These are phyloP conservation scores for Nakazawaea ernobii DNA, from an alignment of 805 yeast genomes.

Conservation along the genomic window DNA sequence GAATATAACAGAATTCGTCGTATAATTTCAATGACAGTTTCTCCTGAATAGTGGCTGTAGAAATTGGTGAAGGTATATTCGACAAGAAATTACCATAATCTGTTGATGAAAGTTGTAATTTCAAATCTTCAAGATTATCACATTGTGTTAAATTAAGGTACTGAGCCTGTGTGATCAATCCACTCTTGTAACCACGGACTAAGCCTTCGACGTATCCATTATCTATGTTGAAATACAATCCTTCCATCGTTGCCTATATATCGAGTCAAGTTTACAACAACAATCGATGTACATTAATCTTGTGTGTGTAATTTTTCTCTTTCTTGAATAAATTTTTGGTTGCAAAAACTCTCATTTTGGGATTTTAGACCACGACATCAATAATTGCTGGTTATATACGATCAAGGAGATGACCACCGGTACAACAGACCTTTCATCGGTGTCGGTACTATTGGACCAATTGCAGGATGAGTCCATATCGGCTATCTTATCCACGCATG, in stretches of 20 bases:
- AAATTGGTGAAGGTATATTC: constrained; percentile 73
- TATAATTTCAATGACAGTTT: constrained; percentile 68
- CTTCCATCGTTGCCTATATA: constrained; percentile 64
- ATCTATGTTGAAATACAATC: constrained; percentile 84
- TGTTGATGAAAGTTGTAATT: constrained; percentile 89
- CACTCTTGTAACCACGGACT: constrained; percentile 89
- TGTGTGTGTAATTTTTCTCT: not conserved
- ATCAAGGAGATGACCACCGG: not conserved
- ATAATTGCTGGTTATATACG: too few relatives aligned
- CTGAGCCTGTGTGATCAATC: constrained; percentile 70
- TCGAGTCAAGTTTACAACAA: too few relatives aligned
- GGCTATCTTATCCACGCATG: constrained; percentile 22
- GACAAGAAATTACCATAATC: constrained; percentile 91
- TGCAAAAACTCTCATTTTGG: not conserved
- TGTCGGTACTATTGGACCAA: constrained; percentile 30
- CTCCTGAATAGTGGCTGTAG: constrained; percentile 83
- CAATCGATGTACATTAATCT: too few relatives aligned
- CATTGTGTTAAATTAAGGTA: constrained; percentile 93
- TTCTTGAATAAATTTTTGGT: not conserved
- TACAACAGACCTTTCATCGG: constrained; percentile 11
- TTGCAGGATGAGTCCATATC: constrained; percentile 22
- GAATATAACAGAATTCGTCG: constrained; percentile 79
- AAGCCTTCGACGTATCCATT: constrained; percentile 90
- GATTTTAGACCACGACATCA: not conserved
- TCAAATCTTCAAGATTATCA: constrained; percentile 89